Evolutionary conservation across 139 green algal species (phyloP).

Genomic region (Yamagishiella unicocca): DNA sequence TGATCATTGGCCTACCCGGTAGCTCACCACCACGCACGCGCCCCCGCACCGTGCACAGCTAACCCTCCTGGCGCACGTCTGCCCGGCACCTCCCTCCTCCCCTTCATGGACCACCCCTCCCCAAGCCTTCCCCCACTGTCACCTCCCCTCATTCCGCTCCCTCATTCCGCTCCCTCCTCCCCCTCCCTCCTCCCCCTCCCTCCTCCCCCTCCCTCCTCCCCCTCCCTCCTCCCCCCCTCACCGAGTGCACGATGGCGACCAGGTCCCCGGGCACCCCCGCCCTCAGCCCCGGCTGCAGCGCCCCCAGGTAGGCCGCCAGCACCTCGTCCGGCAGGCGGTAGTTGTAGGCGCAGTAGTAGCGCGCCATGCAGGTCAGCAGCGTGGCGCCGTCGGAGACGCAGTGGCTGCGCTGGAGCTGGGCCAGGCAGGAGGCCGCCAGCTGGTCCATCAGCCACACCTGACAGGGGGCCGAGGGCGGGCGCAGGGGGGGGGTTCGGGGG

Average conservation of each 20-base stretch:
- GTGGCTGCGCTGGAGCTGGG: neutral
- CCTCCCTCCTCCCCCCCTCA: neutral
- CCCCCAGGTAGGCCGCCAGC: constrained; percentile 37
- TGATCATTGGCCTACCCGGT: too few species aligned
- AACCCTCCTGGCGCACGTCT: too few species aligned
- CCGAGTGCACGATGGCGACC: constrained; percentile 56
- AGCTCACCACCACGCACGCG: too few species aligned
- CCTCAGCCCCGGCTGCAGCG: constrained; percentile 50
- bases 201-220: neutral
- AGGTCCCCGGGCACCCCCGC: constrained; percentile 43
- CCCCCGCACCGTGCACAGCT: too few species aligned
- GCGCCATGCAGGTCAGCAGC: constrained; percentile 48
- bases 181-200: too few species aligned
- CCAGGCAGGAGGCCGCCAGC: constrained; percentile 31
- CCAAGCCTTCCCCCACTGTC: neutral
- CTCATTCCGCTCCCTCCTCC: too few species aligned
- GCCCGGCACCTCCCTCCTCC: neutral
- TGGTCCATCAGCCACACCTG: constrained; percentile 48
- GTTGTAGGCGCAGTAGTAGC: constrained; percentile 50
- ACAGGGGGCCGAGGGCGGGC: too few species aligned
- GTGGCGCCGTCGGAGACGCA: constrained; percentile 54
- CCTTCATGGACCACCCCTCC: neutral
- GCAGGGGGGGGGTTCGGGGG: too few species aligned
- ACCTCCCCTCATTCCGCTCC: constrained; percentile 31
- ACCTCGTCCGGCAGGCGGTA: constrained; percentile 49